These are phyloP conservation scores for Rhodosporidiobolus sp. DNA, from an alignment of 768 basidiomycete genomes.

Conservation along the genomic window DNA sequence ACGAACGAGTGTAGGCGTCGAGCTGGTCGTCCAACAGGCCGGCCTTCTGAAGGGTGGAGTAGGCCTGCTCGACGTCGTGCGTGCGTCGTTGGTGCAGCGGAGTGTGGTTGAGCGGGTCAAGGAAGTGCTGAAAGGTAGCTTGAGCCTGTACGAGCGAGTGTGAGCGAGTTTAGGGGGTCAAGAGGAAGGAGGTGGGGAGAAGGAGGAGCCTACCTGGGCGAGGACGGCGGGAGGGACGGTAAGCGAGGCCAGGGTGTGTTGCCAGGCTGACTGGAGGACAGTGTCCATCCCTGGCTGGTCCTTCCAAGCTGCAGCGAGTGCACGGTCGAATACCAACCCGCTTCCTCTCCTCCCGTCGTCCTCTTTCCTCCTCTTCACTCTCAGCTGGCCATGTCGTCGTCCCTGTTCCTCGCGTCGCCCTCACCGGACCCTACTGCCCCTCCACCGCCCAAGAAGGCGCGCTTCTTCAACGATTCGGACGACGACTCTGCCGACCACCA, in stretches of 20 bases:
- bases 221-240: neutral
- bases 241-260: neutral
- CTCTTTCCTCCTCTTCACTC: neutral
- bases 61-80: neutral
- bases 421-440: neutral
- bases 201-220: neutral
- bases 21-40: slow-evolving; percentile 23
- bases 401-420: neutral
- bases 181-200: neutral
- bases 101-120: neutral
- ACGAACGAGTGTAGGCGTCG: slow-evolving; percentile 24
- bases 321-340: too few species aligned
- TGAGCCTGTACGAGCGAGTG: slow-evolving; percentile 1
- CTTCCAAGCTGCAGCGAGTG: too few species aligned
- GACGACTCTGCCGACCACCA: neutral
- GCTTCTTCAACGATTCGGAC: slow-evolving; percentile 21
- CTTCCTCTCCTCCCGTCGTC: too few species aligned
- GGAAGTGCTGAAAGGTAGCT: neutral
- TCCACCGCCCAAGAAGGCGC: neutral
- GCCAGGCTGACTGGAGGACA: too few species aligned
- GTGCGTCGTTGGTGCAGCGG: neutral
- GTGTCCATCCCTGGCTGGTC: too few species aligned
- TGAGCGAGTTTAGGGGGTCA: neutral
- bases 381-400: neutral
- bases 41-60: neutral